A percentile compares a stretch with the other conserved stretches of the same genome.
Evolutionary conservation across 495 filamentous ascomycete genomes (phyloP).

Genomic region (Xylaria curta): DNA sequence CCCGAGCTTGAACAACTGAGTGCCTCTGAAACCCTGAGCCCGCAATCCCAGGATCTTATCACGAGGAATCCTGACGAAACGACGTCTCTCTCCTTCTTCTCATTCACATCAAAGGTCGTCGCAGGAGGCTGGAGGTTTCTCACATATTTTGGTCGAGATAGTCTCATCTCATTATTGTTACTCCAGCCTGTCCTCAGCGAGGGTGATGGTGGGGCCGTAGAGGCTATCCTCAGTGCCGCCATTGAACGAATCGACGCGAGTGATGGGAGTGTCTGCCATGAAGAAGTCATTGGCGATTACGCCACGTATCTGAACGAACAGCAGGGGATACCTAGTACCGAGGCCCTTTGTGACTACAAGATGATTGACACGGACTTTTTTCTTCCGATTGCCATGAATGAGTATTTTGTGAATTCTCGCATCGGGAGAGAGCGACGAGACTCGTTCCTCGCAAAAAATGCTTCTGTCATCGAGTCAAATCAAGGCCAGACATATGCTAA

Average conservation of each 20-base stretch:
- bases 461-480: constrained; percentile 56
- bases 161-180: constrained; percentile 64
- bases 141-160: constrained; percentile 72
- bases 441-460: constrained; percentile 57
- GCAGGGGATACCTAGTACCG: constrained; percentile 58
- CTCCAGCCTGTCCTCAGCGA: constrained; percentile 63
- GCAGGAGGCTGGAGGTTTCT: constrained; percentile 72
- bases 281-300: constrained; percentile 72
- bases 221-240: constrained; percentile 65
- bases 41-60: constrained; percentile 52
- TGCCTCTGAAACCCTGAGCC: constrained; percentile 56
- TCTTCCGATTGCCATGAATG: constrained; percentile 61
- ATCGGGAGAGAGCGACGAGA: constrained; percentile 49
- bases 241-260: constrained; percentile 64
- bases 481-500: constrained; percentile 58
- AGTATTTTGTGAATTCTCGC: constrained; percentile 61
- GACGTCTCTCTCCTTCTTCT: constrained; percentile 65
- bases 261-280: constrained; percentile 67
- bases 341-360: constrained; percentile 63
- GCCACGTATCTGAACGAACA: constrained; percentile 64
- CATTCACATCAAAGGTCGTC: constrained; percentile 65
- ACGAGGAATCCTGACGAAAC: constrained; percentile 52
- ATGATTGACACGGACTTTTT: constrained; percentile 74
- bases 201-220: constrained; percentile 61
- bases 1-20: constrained; percentile 63